phyloP scores from a whole-genome alignment of 2,329 filamentous ascomycete species.

The Phialocephala subalpina region DNA sequence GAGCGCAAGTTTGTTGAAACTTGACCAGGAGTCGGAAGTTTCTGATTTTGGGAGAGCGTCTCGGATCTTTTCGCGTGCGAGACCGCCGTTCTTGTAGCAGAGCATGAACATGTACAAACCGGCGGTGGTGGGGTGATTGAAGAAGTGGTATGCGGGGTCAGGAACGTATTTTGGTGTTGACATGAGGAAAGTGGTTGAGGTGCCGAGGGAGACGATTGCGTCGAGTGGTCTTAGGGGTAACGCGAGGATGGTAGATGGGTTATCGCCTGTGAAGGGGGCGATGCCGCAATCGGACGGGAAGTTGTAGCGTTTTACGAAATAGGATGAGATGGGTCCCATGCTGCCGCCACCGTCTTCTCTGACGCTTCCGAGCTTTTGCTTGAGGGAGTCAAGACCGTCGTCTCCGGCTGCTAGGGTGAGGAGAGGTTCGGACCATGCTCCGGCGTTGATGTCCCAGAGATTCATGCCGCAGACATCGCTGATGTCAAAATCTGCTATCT shows the following conservation, averaged over 20 bases:
- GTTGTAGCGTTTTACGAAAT: slow-evolving; percentile 82
- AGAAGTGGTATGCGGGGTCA: slow-evolving; percentile 93
- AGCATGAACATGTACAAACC: slow-evolving; percentile 99
- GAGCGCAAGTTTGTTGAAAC: slow-evolving; percentile 79
- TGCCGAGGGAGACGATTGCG: slow-evolving; percentile 93
- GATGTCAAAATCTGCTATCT: slow-evolving; percentile 89
- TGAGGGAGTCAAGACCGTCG: slow-evolving; percentile 69
- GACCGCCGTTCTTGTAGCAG: slow-evolving; percentile 97
- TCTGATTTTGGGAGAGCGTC: slow-evolving; percentile 72
- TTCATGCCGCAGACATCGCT: slow-evolving; percentile 97
- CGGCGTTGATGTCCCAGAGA: slow-evolving; percentile 85
- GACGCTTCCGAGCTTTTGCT: slow-evolving; percentile 81
- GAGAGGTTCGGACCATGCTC: slow-evolving; percentile 77
- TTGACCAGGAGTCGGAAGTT: slow-evolving; percentile 71
- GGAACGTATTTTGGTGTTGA: slow-evolving; percentile 91
- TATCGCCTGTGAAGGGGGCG: slow-evolving; percentile 92
- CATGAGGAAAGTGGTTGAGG: slow-evolving; percentile 97
- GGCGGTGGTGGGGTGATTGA: slow-evolving; percentile 92
- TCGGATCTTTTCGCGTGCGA: slow-evolving; percentile 89
- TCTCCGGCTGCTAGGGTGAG: slow-evolving; percentile 74
- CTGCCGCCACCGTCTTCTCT: slow-evolving; percentile 81
- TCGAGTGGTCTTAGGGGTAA: slow-evolving; percentile 87
- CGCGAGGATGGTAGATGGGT: slow-evolving; percentile 92
- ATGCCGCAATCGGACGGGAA: slow-evolving; percentile 80
- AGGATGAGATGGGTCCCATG: slow-evolving; percentile 77